Percentiles rank a stretch among this genome's conserved stretches.
phyloP scores from a whole-genome alignment of 2,329 filamentous ascomycete species.

The Cercospora berteroae region DNA sequence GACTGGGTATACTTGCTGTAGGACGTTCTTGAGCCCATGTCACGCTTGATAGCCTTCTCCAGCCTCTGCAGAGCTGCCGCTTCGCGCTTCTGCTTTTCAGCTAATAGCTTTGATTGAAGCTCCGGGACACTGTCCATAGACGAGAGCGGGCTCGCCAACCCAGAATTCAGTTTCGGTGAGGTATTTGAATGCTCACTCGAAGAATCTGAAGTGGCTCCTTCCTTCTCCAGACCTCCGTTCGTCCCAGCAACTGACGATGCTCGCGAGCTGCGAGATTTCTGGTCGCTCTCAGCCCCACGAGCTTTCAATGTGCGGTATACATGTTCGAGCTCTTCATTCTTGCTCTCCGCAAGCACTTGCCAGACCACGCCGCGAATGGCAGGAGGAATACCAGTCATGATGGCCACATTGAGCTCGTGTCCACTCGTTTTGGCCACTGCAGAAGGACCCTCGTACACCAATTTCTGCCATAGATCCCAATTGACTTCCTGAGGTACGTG shows the following conservation, averaged over 20 bases:
- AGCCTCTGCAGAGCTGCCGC: conserved; percentile 70
- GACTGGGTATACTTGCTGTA: conserved; percentile 95
- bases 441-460: conserved; percentile 90
- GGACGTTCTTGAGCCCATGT: conserved; percentile 87
- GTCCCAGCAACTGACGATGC: conserved; percentile 44
- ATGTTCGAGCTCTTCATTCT: conserved; percentile 82
- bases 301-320: conserved; percentile 80
- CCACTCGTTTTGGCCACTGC: conserved; percentile 84
- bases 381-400: conserved; percentile 88
- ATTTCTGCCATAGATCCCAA: conserved; percentile 96
- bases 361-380: conserved; percentile 97
- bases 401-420: conserved; percentile 85
- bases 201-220: conserved; percentile 70
- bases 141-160: conserved; percentile 37
- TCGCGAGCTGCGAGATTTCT: conserved; percentile 23
- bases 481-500: conserved; percentile 76
- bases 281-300: conserved; percentile 76
- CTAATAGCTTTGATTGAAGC: conserved; percentile 61
- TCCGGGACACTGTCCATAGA: conserved; percentile 48
- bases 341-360: conserved; percentile 95
- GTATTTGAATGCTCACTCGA: conserved; percentile 80
- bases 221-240: conserved; percentile 57
- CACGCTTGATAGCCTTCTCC: conserved; percentile 87
- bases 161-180: conserved; percentile 59
- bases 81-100: conserved; percentile 75